Evolutionary conservation across 257 asterid species (phyloP).

Genomic region (Knoxia roxburghii): DNA sequence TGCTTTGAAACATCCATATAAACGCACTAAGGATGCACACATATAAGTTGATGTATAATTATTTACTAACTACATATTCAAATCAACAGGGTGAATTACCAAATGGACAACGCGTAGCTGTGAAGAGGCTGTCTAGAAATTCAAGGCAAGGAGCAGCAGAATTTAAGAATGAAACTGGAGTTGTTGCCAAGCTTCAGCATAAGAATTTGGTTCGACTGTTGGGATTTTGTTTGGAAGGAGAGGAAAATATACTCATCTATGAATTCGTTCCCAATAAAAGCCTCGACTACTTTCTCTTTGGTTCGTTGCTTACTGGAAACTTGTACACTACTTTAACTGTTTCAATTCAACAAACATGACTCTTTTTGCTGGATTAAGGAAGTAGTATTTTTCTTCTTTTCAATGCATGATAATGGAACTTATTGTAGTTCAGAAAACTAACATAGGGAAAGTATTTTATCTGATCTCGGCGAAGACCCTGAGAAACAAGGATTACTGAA

Average conservation of each 20-base stretch:
- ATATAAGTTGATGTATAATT: no score
- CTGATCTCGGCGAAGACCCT: neutral
- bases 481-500: conserved; percentile 1
- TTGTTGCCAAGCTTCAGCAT: conserved; percentile 29
- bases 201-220: conserved; percentile 23
- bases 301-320: conserved; percentile 4
- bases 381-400: no score
- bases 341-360: no score
- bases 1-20: neutral
- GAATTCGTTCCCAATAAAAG: conserved; percentile 27
- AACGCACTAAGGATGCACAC: neutral
- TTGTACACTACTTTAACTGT: no score
- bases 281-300: conserved; percentile 27
- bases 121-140: conserved; percentile 24
- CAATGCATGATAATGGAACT: neutral
- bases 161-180: conserved; percentile 24
- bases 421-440: neutral
- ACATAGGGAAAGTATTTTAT: neutral
- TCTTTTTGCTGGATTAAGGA: no score
- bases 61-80: no score
- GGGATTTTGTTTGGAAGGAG: conserved; percentile 24
- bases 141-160: conserved; percentile 27
- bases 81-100: conserved; percentile 19
- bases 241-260: conserved; percentile 27
- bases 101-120: conserved; percentile 28